Evolutionary conservation across 257 asterid genomes (phyloP).

Genomic region (Solanum paucissectum): DNA sequence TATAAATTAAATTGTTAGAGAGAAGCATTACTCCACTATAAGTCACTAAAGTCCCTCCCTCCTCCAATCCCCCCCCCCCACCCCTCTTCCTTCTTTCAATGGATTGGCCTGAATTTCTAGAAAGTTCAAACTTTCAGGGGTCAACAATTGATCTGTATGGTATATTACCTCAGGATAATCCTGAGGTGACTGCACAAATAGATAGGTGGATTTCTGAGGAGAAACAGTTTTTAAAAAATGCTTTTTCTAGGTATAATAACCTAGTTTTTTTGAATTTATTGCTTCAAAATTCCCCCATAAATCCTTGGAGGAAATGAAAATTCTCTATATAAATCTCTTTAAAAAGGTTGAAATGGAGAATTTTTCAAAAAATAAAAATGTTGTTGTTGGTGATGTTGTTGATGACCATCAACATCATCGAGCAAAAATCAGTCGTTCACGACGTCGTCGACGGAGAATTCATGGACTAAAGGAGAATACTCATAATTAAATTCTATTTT

Average conservation of each 20-base stretch:
- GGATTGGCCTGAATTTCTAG: no score
- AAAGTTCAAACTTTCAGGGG: no score
- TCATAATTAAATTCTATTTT: constrained; percentile 1
- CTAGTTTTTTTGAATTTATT: not conserved
- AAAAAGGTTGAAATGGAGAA: not conserved
- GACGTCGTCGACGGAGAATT: not conserved
- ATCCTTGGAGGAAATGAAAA: not conserved
- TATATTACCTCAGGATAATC: no score
- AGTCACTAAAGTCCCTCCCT: no score
- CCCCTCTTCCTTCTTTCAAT: no score
- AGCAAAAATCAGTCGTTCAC: not conserved
- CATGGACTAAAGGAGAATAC: constrained; percentile 39
- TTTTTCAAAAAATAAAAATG: not conserved
- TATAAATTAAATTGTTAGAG: not conserved
- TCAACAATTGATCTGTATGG: no score
- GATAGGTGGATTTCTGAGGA: no score
- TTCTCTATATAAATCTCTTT: not conserved
- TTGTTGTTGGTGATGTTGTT: not conserved
- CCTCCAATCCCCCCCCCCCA: no score
- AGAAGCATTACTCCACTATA: not conserved
- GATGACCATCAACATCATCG: not conserved
- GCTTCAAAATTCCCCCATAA: not conserved
- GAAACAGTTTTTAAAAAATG: no score
- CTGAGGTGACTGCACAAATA: no score
- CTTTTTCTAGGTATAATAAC: not conserved